Percentiles rank a stretch among this genome's conserved stretches.
phyloP scores from a whole-genome alignment of 306 rosid genomes.

The Biancaea sappan region DNA sequence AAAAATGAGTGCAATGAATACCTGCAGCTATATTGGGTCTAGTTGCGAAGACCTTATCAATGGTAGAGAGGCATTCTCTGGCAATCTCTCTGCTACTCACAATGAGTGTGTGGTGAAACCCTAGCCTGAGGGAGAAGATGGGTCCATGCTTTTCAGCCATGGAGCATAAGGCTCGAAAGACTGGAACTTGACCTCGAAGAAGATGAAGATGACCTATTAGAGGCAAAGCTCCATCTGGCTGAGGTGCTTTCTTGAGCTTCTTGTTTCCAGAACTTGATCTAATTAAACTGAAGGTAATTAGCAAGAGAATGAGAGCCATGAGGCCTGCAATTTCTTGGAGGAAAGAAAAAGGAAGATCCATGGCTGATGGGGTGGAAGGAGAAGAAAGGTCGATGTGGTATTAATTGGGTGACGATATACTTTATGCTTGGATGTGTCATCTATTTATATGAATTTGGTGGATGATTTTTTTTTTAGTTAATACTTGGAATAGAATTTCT shows the following conservation, averaged over 20 bases:
- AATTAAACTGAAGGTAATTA: constrained; percentile 7
- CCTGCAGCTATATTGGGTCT: constrained; percentile 31
- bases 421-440: too few relatives aligned
- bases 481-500: too few relatives aligned
- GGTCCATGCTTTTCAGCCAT: constrained; percentile 47
- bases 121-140: constrained; percentile 40
- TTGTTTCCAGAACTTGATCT: background rate
- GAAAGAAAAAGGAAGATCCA: constrained; percentile 33
- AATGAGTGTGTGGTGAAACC: constrained; percentile 35
- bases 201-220: constrained; percentile 56
- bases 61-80: constrained; percentile 41
- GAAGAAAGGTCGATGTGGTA: too few relatives aligned
- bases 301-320: constrained; percentile 24
- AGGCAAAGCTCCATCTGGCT: constrained; percentile 44
- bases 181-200: constrained; percentile 25
- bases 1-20: too few relatives aligned
- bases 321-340: constrained; percentile 4
- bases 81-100: constrained; percentile 44
- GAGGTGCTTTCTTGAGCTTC: constrained; percentile 22
- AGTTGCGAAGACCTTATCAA: constrained; percentile 47
- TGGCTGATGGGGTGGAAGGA: too few relatives aligned
- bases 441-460: constrained; percentile 1
- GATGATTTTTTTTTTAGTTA: too few relatives aligned
- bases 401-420: background rate
- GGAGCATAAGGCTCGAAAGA: constrained; percentile 34